A percentile compares a stretch with the other conserved stretches of the same genome.
These are phyloP conservation scores for Boletus sp. DNA, from an alignment of 768 basidiomycete genomes.

Conservation along the genomic window DNA sequence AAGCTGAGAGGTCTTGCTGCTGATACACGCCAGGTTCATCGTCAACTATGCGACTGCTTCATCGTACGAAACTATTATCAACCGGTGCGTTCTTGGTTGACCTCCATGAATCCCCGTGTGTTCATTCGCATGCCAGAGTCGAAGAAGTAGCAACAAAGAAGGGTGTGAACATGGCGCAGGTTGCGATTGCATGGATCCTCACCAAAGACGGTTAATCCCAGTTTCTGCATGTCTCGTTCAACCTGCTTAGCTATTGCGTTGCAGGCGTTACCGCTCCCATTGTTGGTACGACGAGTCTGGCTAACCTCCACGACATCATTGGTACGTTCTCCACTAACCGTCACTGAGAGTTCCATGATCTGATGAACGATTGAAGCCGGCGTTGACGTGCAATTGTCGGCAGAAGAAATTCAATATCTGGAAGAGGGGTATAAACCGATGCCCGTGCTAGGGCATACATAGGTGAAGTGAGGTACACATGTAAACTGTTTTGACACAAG, in stretches of 20 bases:
- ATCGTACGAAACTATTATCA: constrained; percentile 29
- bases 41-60: constrained; percentile 21
- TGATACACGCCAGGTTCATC: constrained; percentile 25
- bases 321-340: constrained; percentile 21
- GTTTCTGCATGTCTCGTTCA: not conserved
- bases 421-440: constrained; percentile 45
- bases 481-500: not conserved
- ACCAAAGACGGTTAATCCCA: constrained; percentile 28
- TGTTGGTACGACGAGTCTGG: constrained; percentile 41
- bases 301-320: constrained; percentile 41
- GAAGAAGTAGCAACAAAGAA: constrained; percentile 39
- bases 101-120: not conserved
- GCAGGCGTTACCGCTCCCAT: constrained; percentile 43
- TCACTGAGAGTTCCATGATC: not conserved
- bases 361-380: constrained; percentile 24
- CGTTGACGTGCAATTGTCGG: constrained; percentile 42
- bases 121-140: constrained; percentile 27
- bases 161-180: constrained; percentile 41
- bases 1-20: not conserved
- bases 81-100: constrained; percentile 15
- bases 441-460: constrained; percentile 39
- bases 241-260: not conserved
- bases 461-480: not conserved
- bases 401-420: constrained; percentile 48
- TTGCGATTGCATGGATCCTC: constrained; percentile 42